Evolutionary conservation across 148 eudicot genomes (phyloP), one percentile per base, ranked within the genome.

Genomic region (Rhododendron vialii): DNA sequence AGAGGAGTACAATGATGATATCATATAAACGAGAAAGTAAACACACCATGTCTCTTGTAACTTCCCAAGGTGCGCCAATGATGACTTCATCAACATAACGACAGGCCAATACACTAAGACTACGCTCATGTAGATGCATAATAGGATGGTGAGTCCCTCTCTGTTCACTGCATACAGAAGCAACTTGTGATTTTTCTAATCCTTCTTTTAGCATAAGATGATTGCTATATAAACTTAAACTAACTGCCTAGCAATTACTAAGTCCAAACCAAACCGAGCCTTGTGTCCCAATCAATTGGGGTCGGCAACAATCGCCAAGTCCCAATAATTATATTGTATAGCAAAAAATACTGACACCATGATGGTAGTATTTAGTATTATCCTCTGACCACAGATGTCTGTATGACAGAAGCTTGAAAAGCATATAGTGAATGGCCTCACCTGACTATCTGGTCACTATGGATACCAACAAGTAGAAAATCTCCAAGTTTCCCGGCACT

Each of bases 61-160:
- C 92, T 89, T 92, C 94, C 95, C 92, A 92, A 43, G 99, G 99
- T 79, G 99, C 98, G 67, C 98, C 99, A 86, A 96, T 95, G 84
- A 96, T 93, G 88, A 95, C 92, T 87, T 96, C 99, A 88, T 95
- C 99, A 51, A 96, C 99, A 89, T 94, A 93, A 82, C 98, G 98
- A 86, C 98, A 95, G 82, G 94, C 95, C 87, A 96, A 86, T 59
- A 96, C 99, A 82, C 98, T 92, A 57, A 96, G 98, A 88, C 98
- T 93, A 45, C 99, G 98, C 89, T 95, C 99, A 86, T 96, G 98
- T 75, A 96, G 92, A 88, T 95, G 93, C 99, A 96, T 96, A 55
- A 96, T 87, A 41, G 99, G 99, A 88, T 88, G 91, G 38, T 92
- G 92, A 55, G 86, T 81, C 80, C 99, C 98, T 85, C 98, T 92